Evolutionary conservation across 805 yeast species (phyloP), one percentile per base, ranked within the genome.

Genomic region (Dipodascus geniculatus): DNA sequence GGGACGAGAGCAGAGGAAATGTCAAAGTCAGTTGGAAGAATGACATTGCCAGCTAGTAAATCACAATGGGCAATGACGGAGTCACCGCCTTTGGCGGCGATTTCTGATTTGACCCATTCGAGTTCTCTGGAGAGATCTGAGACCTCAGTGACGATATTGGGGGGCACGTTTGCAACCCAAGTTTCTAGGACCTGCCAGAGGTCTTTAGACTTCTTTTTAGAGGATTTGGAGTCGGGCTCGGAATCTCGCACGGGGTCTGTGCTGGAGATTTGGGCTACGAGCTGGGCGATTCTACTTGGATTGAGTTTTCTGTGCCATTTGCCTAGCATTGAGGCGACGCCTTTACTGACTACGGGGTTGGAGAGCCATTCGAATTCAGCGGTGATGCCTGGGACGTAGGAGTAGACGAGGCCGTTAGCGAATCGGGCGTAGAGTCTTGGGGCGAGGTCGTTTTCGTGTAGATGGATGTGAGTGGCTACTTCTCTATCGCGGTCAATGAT

Each of bases 401-500:
- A 89, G 61, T 85, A 85, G 11, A 85, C 77, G 48, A 85, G 71
- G 0, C 93, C 93, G 65, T 85, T 85, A 33, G 79, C 77, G 60
- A 85, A 83, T 51, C 85, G 68, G 2, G 86, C 83, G 62, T 78
- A 78, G 23, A 85, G 74, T 0, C 82, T 74, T 1, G 93, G 87
- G 0, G 91, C 91, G 56, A 85, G 73, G 2, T 73, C 71, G 48
- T 80, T 70, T 2, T 82, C 73, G 59, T 81, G 75, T 51, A 85
- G 72, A 52, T 80, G 77, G 50, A 81, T 63, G 63, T 85, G 91
- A 54, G 85, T 82, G 19, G 83, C 82, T 62, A 80, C 82, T 63
- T 85, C 93, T 38, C 89, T 70, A 58, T 82, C 82, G 57, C 93
- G 71, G 65, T 85, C 89, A 33, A 85, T 85, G 51, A 85, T 83